Evolutionary conservation across 1,139 yeast species (phyloP), one percentile per base, ranked within the genome.

Genomic region (Kazachstania sp.): DNA sequence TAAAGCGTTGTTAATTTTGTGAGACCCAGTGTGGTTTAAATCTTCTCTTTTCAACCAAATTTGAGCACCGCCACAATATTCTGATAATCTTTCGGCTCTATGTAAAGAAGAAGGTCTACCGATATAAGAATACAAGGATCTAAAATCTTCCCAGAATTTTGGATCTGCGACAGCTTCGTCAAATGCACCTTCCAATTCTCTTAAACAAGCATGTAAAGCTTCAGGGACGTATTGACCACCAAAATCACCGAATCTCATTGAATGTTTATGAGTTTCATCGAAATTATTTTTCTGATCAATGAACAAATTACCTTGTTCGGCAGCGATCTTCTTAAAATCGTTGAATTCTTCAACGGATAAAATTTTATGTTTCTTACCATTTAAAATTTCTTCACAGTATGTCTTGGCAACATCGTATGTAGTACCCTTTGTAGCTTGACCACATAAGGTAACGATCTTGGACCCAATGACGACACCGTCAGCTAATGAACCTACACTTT

Each of bases 181-280:
- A 65, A 90, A 94, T 7, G 88, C 97, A 49, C 67, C 73, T 70
- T 92, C 97, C 51, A 94, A 77, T 69, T 94, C 95, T 52, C 81
- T 78, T 56, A 92, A 75, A 72, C 97, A 92, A 41, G 95, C 78
- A 67, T 90, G 94, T 61, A 92, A 73, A 20, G 95, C 90, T 71
- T 92, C 99, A 41, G 99, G 99, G 34, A 94, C 97, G 64, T 86
- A 92, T 71, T 92, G 98, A 50, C 99, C 99, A 66, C 99, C 99
- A 63, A 87, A 94, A 47, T 82, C 90, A 60, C 98, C 99, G 59
- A 90, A 92, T 55, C 84, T 76, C 41, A 88, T 80, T 55, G 81
- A 78, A 61, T 75, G 83, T 52, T 79, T 75, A 63, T 75, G 79
- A 13, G 51, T 57, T 64, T 83, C 92, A 52, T 72, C 73, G 54